Base-by-base conservation (phyloP, 805 yeast species). In the Barnettozyma salicaria region DNA sequence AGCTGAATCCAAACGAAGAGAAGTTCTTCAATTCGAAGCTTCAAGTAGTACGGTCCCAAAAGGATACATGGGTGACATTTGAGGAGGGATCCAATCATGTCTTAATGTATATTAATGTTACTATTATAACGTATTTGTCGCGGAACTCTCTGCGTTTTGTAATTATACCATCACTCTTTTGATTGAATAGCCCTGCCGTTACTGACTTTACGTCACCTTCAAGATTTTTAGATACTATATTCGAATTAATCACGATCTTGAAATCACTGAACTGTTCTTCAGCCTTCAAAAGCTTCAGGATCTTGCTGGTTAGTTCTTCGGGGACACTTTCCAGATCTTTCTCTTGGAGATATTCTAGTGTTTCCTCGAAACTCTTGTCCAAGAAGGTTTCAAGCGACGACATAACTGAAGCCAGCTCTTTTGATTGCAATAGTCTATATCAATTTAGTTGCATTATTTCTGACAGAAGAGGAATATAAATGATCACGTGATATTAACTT, bases 1-100 rank as follows among this genome's bases (percentile, higher is more conserved):
- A 19, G 46, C 43, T 12, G 39, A 40, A 13, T 7, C 33, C 3
- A 42, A 30, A 19, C 40, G 36, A 22, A 36, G 36, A 14, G 19
- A 35, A 6, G 22, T 36, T n/a, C 19, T 40, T 16, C 37, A 37
- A 28, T 10, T 34, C 20, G 39, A 40, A 11, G 18, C 31, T n/a
- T 32, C 35, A n/a, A 24, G 19, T 8, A 25, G 13, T 25, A 25
- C 3, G 27, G n/a, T 27, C 13, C 20, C 20, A 27, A 27, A 28
- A 17, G 27, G 41, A 10, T 42, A 40, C 21, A 40, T 42, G 43
- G 43, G 46, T 21, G 29, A 23, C 10, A 24, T 6, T 19, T 22
- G 16, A 30, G n/a, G 24, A 7, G 9, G n/a, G 16, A 28, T 16
- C 6, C 8, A 12, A 9, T 41, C 21, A 37, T 11, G 28, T 22